A percentile compares a stretch with the other conserved stretches of the same genome.
Evolutionary conservation across 148 eudicot genomes (phyloP).

Genomic region (Rhododendron ovatum): DNA sequence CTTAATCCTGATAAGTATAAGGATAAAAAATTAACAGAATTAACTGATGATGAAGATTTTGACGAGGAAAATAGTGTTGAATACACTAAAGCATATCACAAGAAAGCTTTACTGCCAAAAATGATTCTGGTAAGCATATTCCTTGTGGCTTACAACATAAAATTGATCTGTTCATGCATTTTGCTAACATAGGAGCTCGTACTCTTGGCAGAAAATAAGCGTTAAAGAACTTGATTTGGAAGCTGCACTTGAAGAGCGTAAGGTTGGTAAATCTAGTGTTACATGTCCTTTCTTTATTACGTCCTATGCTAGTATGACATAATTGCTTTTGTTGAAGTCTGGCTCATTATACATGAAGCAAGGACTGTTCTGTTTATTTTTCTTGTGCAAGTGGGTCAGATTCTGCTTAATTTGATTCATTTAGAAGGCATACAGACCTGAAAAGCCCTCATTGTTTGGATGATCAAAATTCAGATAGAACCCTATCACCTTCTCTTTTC

Average conservation of each 20-base stretch:
- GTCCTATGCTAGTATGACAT: neutral
- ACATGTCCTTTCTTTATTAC: neutral
- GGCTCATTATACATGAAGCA: neutral
- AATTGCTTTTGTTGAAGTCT: neutral
- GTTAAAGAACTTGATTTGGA: slow-evolving; percentile 91
- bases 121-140: slow-evolving; percentile 50
- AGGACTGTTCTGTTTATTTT: neutral
- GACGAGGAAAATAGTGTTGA: slow-evolving; percentile 68
- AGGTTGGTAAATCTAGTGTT: slow-evolving; percentile 40
- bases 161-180: neutral
- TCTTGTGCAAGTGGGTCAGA: neutral
- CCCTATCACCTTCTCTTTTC: neutral
- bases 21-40: slow-evolving; percentile 63
- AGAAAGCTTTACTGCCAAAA: slow-evolving; percentile 53
- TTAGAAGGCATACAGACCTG: slow-evolving; percentile 2
- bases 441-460: neutral
- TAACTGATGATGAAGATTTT: slow-evolving; percentile 80
- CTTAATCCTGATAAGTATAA: slow-evolving; percentile 78
- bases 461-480: neutral
- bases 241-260: slow-evolving; percentile 90
- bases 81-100: slow-evolving; percentile 51
- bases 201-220: slow-evolving; percentile 63
- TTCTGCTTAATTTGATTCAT: neutral
- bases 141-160: neutral
- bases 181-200: slow-evolving; percentile 8